Percentiles rank a stretch among this genome's conserved stretches.
Evolutionary conservation across 805 yeast species (phyloP).

Genomic region (Isabelozyma rhagii): DNA sequence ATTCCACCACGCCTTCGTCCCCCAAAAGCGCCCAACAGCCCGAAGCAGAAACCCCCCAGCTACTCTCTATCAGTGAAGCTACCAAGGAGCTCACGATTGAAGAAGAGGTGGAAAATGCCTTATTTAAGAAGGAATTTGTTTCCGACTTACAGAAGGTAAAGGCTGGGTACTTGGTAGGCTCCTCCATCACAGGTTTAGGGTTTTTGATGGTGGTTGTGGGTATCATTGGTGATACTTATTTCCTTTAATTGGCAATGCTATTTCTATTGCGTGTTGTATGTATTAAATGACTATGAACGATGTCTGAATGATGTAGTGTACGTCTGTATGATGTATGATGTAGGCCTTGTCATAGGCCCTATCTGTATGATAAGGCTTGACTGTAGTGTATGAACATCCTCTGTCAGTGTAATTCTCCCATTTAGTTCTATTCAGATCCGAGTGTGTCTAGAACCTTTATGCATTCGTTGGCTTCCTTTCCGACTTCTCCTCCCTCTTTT

Average conservation of each 20-base stretch:
- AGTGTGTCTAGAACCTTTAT: neutral
- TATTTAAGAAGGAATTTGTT: constrained; percentile 35
- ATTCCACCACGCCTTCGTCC: constrained; percentile 21
- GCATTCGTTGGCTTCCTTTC: constrained; percentile 41
- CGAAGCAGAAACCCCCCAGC: constrained; percentile 1
- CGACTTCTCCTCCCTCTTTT: constrained; percentile 73
- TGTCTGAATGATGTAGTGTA: neutral
- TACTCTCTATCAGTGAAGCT: constrained; percentile 11
- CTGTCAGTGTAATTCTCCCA: neutral
- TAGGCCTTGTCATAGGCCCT: neutral
- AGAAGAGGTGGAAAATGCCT: constrained; percentile 40
- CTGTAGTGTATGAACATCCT: neutral
- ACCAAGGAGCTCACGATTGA: constrained; percentile 35
- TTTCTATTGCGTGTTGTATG: neutral
- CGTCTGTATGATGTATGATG: neutral
- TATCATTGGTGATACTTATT: constrained; percentile 49
- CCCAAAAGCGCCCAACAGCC: constrained; percentile 14
- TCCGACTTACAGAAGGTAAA: constrained; percentile 29
- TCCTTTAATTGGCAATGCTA: constrained; percentile 6
- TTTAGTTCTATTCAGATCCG: too few species aligned
- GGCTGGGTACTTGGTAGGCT: constrained; percentile 37
- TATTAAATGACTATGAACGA: neutral
- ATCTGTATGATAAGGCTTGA: too few species aligned
- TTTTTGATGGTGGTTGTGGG: constrained; percentile 53
- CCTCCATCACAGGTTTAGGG: constrained; percentile 42